A percentile compares a stretch with the other conserved stretches of the same genome.
Evolutionary conservation across 208 protist species (phyloP).

Genomic region (Trypanosoma scelopori): DNA sequence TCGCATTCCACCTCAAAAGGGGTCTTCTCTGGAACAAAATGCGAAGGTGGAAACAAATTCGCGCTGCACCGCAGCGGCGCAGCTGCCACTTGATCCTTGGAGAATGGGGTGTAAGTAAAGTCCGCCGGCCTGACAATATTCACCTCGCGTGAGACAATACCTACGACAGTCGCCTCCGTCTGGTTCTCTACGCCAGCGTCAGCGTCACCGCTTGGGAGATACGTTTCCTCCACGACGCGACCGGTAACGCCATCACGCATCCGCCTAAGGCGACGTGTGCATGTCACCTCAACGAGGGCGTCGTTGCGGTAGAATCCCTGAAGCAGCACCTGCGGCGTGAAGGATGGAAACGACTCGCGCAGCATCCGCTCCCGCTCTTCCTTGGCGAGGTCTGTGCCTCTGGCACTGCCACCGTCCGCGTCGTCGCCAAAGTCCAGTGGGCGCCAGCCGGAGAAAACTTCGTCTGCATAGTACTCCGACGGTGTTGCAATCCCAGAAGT

Average conservation of each 20-base stretch:
- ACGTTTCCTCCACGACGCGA: conserved; percentile 45
- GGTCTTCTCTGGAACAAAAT: conserved; percentile 45
- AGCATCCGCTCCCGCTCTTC: conserved; percentile 23
- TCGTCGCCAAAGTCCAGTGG: conserved; percentile 32
- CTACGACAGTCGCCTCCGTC: conserved; percentile 48
- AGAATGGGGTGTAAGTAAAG: conserved; percentile 65
- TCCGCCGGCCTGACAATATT: conserved; percentile 69
- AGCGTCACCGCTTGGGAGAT: conserved; percentile 11
- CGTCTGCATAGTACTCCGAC: conserved; percentile 23
- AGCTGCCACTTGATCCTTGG: conserved; percentile 27
- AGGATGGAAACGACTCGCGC: conserved; percentile 68
- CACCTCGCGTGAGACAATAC: conserved; percentile 78
- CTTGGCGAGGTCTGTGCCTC: not conserved
- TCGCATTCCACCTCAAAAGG: conserved; percentile 55
- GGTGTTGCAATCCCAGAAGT: conserved; percentile 17
- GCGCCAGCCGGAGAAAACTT: conserved; percentile 33
- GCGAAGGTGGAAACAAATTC: conserved; percentile 63
- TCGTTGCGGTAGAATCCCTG: conserved; percentile 79
- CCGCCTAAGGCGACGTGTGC: conserved; percentile 42
- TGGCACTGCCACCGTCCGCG: not conserved
- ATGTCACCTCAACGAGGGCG: conserved; percentile 56
- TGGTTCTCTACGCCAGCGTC: not conserved
- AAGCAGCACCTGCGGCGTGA: conserved; percentile 67
- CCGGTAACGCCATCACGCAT: conserved; percentile 50
- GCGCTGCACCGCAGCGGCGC: conserved; percentile 41